Evolutionary conservation across 805 yeast genomes (phyloP).

Genomic region (Starmera caribaea): DNA sequence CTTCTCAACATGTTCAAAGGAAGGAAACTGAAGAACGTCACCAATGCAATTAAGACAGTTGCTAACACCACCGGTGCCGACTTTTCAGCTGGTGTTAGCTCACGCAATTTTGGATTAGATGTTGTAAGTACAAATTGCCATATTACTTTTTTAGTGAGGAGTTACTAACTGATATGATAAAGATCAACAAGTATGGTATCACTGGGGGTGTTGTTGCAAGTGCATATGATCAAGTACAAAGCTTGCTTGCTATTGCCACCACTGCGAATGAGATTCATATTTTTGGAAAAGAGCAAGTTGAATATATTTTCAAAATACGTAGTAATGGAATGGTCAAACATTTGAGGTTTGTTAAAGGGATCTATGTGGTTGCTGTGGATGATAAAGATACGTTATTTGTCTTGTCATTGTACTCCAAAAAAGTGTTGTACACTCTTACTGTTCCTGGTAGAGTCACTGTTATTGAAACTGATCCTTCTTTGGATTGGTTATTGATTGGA

Average conservation of each 20-base stretch:
- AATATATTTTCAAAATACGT: slow-evolving; percentile 49
- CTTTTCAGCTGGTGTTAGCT: slow-evolving; percentile 19
- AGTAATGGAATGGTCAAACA: slow-evolving; percentile 40
- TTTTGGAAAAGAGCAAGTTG: slow-evolving; percentile 77
- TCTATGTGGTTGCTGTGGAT: slow-evolving; percentile 70
- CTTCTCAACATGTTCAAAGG: slow-evolving; percentile 21
- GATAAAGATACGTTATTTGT: slow-evolving; percentile 51
- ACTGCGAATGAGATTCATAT: slow-evolving; percentile 61
- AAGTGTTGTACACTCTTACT: slow-evolving; percentile 47
- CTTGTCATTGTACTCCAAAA: slow-evolving; percentile 57
- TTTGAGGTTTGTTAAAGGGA: slow-evolving; percentile 66
- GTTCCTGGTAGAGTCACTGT: slow-evolving; percentile 62
- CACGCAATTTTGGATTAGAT: slow-evolving; percentile 22
- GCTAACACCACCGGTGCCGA: slow-evolving; percentile 11
- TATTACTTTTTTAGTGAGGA: too few relatives aligned
- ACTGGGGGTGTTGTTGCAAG: slow-evolving; percentile 55
- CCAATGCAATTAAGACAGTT: slow-evolving; percentile 24
- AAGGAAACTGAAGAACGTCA: slow-evolving; percentile 20
- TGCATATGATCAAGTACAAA: slow-evolving; percentile 85
- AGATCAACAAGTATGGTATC: slow-evolving; percentile 40
- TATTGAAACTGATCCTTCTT: slow-evolving; percentile 70
- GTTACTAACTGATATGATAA: not conserved
- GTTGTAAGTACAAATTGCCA: slow-evolving; percentile 15
- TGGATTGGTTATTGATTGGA: slow-evolving; percentile 84
- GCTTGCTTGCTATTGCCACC: slow-evolving; percentile 75